These are phyloP conservation scores for Daldinia decipiens DNA, from an alignment of 495 filamentous ascomycete genomes.

Conservation along the genomic window DNA sequence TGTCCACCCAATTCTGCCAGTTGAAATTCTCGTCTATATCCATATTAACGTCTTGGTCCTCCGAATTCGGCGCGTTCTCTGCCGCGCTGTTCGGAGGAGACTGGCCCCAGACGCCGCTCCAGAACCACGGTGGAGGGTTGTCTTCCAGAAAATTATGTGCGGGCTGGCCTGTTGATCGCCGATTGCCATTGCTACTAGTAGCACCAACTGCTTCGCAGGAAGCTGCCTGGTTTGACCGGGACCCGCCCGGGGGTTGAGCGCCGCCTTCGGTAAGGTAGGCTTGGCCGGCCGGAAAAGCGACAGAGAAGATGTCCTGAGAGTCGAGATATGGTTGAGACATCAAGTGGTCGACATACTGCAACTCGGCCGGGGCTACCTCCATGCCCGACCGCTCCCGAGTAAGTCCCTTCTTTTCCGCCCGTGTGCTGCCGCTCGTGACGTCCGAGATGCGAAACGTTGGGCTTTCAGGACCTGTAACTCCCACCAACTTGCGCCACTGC, in stretches of 20 bases:
- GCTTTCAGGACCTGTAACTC: constrained; percentile 45
- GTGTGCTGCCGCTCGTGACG: constrained; percentile 8
- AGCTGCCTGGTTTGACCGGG: constrained; percentile 13
- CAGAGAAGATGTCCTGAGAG: constrained; percentile 40
- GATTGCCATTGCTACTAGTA: constrained; percentile 12
- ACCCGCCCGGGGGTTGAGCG: constrained; percentile 22
- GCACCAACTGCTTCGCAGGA: constrained; percentile 27
- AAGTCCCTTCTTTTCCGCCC: constrained; percentile 12
- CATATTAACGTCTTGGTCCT: constrained; percentile 53
- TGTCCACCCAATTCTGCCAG: constrained; percentile 61
- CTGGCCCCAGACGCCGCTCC: constrained; percentile 44
- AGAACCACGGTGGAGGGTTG: constrained; percentile 58
- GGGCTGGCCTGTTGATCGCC: constrained; percentile 2
- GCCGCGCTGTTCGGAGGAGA: background rate
- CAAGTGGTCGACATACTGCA: constrained; percentile 49
- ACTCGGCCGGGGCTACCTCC: constrained; percentile 16
- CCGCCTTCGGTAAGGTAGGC: constrained; percentile 35
- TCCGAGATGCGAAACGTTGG: constrained; percentile 5
- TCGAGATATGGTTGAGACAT: constrained; percentile 52
- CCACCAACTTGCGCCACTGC: constrained; percentile 58
- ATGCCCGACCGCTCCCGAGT: constrained; percentile 1
- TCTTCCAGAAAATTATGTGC: constrained; percentile 43
- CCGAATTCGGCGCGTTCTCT: constrained; percentile 32
- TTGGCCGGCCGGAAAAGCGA: constrained; percentile 33
- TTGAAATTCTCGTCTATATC: constrained; percentile 57